Percentiles rank a stretch among this genome's conserved stretches.
Evolutionary conservation across 2,329 filamentous ascomycete genomes (phyloP).

Genomic region (Microdochium nivale): DNA sequence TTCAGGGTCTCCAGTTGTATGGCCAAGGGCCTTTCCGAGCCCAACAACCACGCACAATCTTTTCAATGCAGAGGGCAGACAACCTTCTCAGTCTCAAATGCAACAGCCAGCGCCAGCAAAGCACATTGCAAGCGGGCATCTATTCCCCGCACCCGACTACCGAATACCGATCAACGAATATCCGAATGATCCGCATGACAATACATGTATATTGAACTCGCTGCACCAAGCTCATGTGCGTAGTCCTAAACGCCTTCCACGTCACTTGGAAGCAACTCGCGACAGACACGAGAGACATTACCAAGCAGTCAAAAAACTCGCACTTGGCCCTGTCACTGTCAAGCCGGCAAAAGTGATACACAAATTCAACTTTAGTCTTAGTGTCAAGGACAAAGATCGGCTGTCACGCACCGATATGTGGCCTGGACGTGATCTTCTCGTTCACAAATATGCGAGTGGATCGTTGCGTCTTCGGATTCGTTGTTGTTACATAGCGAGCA

Average conservation of each 20-base stretch:
- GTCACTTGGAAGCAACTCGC: conserved; percentile 5
- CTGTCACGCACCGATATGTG: conserved; percentile 23
- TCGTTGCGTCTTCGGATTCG: conserved; percentile 60
- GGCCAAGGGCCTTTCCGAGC: not conserved
- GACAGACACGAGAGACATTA: conserved; percentile 39
- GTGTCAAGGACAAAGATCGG: conserved; percentile 21
- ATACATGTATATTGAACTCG: conserved; percentile 11
- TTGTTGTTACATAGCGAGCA: conserved; percentile 36
- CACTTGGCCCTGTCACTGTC: conserved; percentile 33
- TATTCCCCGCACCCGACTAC: not conserved
- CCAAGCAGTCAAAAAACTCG: conserved; percentile 46
- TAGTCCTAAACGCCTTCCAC: conserved; percentile 36
- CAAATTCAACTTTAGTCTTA: conserved; percentile 38
- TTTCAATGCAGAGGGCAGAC: not conserved
- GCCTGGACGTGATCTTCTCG: conserved; percentile 29
- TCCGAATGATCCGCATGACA: not conserved
- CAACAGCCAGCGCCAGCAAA: not conserved
- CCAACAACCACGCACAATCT: not conserved
- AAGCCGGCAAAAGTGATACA: conserved; percentile 27
- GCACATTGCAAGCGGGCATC: not conserved
- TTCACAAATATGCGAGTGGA: conserved; percentile 25
- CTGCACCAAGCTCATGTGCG: conserved; percentile 38
- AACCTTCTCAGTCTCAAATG: not conserved
- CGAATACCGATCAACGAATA: not conserved
- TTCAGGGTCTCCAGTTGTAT: not conserved